These are phyloP conservation scores for Oryza punctata DNA, from an alignment of 176 grass and related monocot species.

Conservation along the genomic window DNA sequence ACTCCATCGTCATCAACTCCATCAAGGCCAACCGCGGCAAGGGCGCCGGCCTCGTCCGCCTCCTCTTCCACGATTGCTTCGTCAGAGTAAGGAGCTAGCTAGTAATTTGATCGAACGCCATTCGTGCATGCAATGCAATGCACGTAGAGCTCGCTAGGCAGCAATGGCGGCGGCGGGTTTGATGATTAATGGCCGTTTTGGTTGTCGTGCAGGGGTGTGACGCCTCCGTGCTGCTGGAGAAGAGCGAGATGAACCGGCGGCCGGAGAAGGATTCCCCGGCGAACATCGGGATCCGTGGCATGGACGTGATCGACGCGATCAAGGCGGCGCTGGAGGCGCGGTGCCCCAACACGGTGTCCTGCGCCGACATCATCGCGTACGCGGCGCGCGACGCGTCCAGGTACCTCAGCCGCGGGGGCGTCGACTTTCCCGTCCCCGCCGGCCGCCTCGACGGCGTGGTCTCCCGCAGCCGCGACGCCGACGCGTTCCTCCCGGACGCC, in stretches of 20 bases:
- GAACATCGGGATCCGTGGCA: conserved; percentile 37
- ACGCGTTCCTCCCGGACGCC: conserved; percentile 23
- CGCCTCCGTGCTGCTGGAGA: conserved; percentile 49
- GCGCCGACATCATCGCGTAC: conserved; percentile 63
- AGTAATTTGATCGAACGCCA: no score
- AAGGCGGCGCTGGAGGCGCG: not conserved
- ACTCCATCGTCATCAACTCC: conserved; percentile 27
- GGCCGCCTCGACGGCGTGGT: conserved; percentile 54
- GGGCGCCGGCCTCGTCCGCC: conserved; percentile 47
- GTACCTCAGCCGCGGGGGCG: conserved; percentile 31
- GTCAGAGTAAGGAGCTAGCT: conserved; percentile 10
- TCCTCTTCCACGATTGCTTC: conserved; percentile 63
- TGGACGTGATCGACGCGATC: conserved; percentile 44
- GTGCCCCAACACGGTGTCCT: conserved; percentile 37
- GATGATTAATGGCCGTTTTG: no score
- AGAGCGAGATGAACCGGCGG: not conserved
- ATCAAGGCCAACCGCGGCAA: conserved; percentile 14
- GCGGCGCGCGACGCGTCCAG: conserved; percentile 51
- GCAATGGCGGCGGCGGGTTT: no score
- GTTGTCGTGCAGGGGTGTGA: conserved; percentile 44
- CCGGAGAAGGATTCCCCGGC: conserved; percentile 23
- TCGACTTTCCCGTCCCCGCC: conserved; percentile 31
- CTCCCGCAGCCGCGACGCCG: conserved; percentile 26
- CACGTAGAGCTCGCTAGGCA: not conserved
- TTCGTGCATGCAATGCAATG: not conserved